Conservation (phyloP, 139 green algal species). For the Chlorella sp. region DNA sequence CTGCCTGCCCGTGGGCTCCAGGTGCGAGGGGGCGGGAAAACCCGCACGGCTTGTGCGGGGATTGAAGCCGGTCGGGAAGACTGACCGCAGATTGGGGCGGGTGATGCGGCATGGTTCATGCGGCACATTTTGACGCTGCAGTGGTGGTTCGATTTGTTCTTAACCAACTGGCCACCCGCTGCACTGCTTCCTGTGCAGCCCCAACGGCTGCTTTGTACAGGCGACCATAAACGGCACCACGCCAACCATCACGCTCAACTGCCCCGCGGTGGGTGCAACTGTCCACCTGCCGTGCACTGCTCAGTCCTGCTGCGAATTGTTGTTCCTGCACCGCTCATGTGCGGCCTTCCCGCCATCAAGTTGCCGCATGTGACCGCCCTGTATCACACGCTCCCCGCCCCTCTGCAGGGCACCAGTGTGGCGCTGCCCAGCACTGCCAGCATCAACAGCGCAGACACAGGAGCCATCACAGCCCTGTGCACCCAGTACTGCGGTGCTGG, state of each 20-base stretch:
- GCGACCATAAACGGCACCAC: background rate
- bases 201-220: slow-evolving; percentile 11
- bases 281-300: background rate
- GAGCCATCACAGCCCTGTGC: background rate
- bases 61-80: no score
- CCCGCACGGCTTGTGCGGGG: no score
- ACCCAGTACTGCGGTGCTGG: slow-evolving; percentile 8
- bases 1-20: slow-evolving; percentile 17
- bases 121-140: no score
- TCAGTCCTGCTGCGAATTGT: background rate
- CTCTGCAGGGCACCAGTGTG: background rate
- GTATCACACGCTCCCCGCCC: background rate
- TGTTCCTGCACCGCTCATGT: background rate
- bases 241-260: background rate
- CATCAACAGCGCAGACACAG: background rate
- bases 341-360: background rate
- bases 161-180: no score
- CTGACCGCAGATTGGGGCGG: no score
- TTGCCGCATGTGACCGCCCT: background rate
- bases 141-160: no score
- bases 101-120: no score
- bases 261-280: slow-evolving; percentile 5
- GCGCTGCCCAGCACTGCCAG: background rate
- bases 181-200: background rate
- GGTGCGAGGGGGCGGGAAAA: no score